Base-by-base conservation (phyloP, 768 basidiomycete genomes). In the Coprinellus aureogranulatus region DNA sequence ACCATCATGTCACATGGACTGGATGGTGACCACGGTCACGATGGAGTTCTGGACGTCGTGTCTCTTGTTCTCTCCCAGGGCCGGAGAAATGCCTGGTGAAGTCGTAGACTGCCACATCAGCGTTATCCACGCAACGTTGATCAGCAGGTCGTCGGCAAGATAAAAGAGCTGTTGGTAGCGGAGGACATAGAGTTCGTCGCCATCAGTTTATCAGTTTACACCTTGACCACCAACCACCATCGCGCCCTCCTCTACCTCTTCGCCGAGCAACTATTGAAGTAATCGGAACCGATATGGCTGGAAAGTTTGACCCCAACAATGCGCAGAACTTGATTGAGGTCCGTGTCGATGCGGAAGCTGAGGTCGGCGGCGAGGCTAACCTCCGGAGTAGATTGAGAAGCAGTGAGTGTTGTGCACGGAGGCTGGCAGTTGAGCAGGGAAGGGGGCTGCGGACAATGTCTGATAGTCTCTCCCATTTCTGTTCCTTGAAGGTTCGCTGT, bases 251-350 rank as follows among this genome's bases (percentile, higher is more conserved):
- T 14, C 34, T 22, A 41, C 18, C 8, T 44, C 20, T 10, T n/a
- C 41, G 5, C 41, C 41, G 5, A 44, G 42, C 39, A 52, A 49
- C 53, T 59, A 30, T 42, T 26, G 41, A 57, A 46, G n/a, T n/a
- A n/a, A n/a, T n/a, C 44, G 34, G 6, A 34, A 6, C 14, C 34
- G 34, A 34, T 6, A 84, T 83, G 78, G 70, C 83, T 18, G 71
- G 73, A 59, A 74, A 75, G 63, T 96, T 98, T 67, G 92, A 97
- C 73, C 86, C 95, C 39, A 83, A 94, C 64, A 90, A 85, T 59
- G 92, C 94, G n/a, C 90, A 94, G 73, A 98, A 98, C 78, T 80
- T 87, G 65, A 76, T 84, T 61, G 94, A 98, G 84, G 92, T 92
- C 69, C 22, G n/a, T 28, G 18, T 20, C 18, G 10, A n/a, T 30